Evolutionary conservation across 345 rosid species (phyloP), one percentile per base, ranked within the genome.

Genomic region (Euphorbia tirucalli): DNA sequence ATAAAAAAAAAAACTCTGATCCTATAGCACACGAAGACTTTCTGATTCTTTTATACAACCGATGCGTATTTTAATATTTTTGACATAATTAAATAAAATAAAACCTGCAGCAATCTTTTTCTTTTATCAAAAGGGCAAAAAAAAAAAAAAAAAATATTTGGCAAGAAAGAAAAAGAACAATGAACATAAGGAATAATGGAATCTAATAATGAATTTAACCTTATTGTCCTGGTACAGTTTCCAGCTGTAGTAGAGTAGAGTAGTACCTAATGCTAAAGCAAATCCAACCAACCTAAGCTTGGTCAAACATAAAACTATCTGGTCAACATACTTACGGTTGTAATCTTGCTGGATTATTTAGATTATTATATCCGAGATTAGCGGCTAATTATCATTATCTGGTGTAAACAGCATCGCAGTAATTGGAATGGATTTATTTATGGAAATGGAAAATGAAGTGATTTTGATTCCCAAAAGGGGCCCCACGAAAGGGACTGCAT

Each of bases 101-200:
- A 74, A 3, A 46, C 69, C 79, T 74, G 83, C 85, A 65, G 49
- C 74, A 44, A 72, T 71, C 74, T 69, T 68, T 72, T 66, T 56
- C 72, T 78, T 75, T 80, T 71, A 66, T 39, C 15, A 19, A 52
- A 21, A 52, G 18, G 52, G 39, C n/a, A 46, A 46, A 2, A 11
- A 46, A 0, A 56, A 57, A 3, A 61, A 30, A 24, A 7, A 11
- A 24, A 58, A 11, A 41, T 60, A 77, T 71, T 74, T 77, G 62
- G 61, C 65, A 48, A 52, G 64, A 55, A 60, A 30, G 78, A 83
- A 46, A 46, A 16, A 46, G 52, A 46, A 46, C 52, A 46, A 46
- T 46, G 71, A 85, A 78, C 84, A 82, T 1, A 80, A 60, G 73
- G 87, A 86, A 83, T 82, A 86, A 79, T 82, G 89, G 89, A 83